Conservation (phyloP, 495 filamentous ascomycete genomes). For the Darksidea phi region DNA sequence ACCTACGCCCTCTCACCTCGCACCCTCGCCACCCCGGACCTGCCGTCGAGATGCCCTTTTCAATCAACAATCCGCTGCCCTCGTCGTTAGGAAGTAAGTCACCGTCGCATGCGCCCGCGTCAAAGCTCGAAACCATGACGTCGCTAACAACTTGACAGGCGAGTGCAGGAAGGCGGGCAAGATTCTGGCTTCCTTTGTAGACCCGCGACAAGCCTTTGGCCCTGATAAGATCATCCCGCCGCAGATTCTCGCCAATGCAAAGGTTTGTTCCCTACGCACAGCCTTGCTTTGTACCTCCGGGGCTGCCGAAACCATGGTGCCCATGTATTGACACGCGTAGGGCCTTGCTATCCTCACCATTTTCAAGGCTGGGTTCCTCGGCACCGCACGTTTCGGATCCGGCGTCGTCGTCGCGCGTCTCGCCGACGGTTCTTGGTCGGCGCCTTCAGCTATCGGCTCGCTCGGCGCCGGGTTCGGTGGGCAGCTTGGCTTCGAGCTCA, state of each 20-base stretch:
- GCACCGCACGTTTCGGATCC: constrained; percentile 87
- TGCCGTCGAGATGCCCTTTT: constrained; percentile 46
- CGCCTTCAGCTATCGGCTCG: constrained; percentile 86
- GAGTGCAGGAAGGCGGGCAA: constrained; percentile 59
- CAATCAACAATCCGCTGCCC: constrained; percentile 68
- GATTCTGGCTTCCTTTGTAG: constrained; percentile 91
- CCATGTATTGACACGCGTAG: constrained; percentile 45
- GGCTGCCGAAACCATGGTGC: background rate
- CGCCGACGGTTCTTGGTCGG: constrained; percentile 89
- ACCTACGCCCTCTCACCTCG: too few species aligned
- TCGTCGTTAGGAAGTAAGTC: constrained; percentile 62
- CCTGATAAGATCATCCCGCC: constrained; percentile 98
- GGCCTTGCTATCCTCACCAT: constrained; percentile 94
- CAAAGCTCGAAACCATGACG: constrained; percentile 5
- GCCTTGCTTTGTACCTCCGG: background rate
- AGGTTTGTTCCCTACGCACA: constrained; percentile 56
- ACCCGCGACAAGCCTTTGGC: constrained; percentile 89
- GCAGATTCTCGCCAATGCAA: constrained; percentile 81
- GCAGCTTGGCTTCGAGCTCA: constrained; percentile 95
- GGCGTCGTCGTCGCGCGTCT: constrained; percentile 91
- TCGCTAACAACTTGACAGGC: constrained; percentile 39
- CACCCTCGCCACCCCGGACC: background rate
- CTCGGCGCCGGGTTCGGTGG: constrained; percentile 92
- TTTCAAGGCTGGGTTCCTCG: constrained; percentile 93
- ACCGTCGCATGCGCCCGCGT: constrained; percentile 5